Evolutionary conservation across 1,139 yeast genomes (phyloP), one percentile per base, ranked within the genome.

Genomic region (Candida dubliniensis): DNA sequence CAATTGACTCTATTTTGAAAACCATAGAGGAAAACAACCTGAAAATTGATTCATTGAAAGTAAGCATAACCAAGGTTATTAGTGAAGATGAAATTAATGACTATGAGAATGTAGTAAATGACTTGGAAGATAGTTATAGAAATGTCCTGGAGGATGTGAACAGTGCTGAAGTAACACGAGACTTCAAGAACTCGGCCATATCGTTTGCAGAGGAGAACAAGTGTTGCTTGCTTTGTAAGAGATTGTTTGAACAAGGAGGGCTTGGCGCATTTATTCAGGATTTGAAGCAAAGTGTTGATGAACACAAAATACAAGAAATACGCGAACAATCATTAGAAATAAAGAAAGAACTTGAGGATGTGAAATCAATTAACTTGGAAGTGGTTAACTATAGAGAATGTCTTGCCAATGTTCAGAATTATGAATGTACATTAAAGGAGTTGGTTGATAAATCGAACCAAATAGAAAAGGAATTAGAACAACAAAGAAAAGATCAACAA

Each of bases 211-310:
- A 79, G 37, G 60, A 59, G 6, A 74, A 74, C 12, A 72, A 81
- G 32, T 71, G 76, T 44, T 87, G 96, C 58, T 68, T 82, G 36
- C 64, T 87, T 41, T 87, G 96, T 58, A 76, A 79, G 34, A 66
- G 95, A 42, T 65, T 71, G 18, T 86, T 87, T 62, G 77, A 76
- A 32, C 67, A 67, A 2, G 60, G 67, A 0, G 72, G 70, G 8
- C 56, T 71, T 25, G 45, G 57, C 1, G 51, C 49, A 3, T 74
- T 74, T 42, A 59, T 61, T 38, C 55, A 47, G 47, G 78, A 57
- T 43, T 72, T 56, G 46, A 61, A 50, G 62, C 65, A 52, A 0
- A 72, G 74, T 34, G 66, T 78, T 3, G 59, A 68, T 9, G 69
- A 68, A 9, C 61, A 64, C 49, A 64, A 62, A 33, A 60, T 63